Conservation (phyloP, 2,329 filamentous ascomycete species). For the Pseudocercospora musae region DNA sequence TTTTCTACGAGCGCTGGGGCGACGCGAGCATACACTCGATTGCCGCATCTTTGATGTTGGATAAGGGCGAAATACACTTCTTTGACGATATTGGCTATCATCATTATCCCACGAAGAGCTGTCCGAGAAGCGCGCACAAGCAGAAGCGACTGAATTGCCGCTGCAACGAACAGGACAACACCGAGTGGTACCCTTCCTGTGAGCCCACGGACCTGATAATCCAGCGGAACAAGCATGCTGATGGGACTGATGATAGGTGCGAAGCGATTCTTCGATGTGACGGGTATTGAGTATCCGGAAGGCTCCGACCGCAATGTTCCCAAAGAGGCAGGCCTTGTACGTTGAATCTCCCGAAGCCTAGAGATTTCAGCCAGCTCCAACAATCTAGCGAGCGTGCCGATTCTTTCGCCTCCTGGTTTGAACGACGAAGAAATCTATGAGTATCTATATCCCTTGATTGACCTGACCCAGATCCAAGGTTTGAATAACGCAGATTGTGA, state of each 20-base stretch:
- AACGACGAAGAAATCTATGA: no score
- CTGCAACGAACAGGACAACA: not conserved
- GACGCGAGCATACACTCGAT: constrained; percentile 3
- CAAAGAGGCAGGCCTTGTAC: not conserved
- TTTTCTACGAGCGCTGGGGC: constrained; percentile 44
- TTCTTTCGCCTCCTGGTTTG: no score
- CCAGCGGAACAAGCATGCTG: no score
- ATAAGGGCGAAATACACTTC: constrained; percentile 2
- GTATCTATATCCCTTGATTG: no score
- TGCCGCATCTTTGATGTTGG: constrained; percentile 1
- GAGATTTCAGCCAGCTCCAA: no score
- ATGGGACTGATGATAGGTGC: not conserved
- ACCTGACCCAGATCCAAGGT: no score
- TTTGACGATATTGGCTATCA: constrained; percentile 4
- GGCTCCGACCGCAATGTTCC: not conserved
- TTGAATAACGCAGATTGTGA: no score
- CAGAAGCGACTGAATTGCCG: not conserved
- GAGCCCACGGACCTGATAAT: not conserved
- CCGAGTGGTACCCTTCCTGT: constrained; percentile 1
- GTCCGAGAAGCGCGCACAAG: not conserved
- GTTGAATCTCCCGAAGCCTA: not conserved
- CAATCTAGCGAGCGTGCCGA: no score
- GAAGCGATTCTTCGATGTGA: constrained; percentile 1
- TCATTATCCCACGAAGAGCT: not conserved
- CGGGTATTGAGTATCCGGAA: not conserved